Evolutionary conservation across 495 filamentous ascomycete species (phyloP).

Genomic region (Penicillium lividum): DNA sequence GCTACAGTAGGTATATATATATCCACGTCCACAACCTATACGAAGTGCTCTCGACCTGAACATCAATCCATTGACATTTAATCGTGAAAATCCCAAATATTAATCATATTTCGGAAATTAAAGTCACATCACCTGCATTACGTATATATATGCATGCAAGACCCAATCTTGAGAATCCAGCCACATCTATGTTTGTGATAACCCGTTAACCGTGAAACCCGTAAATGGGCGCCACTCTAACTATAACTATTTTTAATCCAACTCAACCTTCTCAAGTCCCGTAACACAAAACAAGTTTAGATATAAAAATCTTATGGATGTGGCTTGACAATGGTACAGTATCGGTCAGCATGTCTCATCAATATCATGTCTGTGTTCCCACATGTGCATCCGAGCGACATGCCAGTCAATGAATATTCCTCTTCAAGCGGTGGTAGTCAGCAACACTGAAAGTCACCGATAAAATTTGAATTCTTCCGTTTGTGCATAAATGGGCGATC

Average conservation of each 20-base stretch:
- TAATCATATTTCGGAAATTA: too few relatives aligned
- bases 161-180: too few relatives aligned
- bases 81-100: too few relatives aligned
- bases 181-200: too few relatives aligned
- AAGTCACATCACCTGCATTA: too few relatives aligned
- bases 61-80: too few relatives aligned
- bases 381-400: background rate
- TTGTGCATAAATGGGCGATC: background rate
- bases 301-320: background rate
- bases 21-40: background rate
- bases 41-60: too few relatives aligned
- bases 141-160: too few relatives aligned
- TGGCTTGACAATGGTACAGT: background rate
- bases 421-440: background rate
- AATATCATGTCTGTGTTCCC: background rate
- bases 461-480: background rate
- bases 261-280: background rate
- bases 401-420: background rate
- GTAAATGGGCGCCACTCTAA: too few relatives aligned
- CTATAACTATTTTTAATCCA: background rate
- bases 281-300: background rate
- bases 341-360: slow-evolving; percentile 1
- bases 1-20: background rate
- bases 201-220: too few relatives aligned
- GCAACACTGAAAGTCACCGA: background rate